Conservation (phyloP, 1,139 yeast genomes). For the Kazachstania sp. region DNA sequence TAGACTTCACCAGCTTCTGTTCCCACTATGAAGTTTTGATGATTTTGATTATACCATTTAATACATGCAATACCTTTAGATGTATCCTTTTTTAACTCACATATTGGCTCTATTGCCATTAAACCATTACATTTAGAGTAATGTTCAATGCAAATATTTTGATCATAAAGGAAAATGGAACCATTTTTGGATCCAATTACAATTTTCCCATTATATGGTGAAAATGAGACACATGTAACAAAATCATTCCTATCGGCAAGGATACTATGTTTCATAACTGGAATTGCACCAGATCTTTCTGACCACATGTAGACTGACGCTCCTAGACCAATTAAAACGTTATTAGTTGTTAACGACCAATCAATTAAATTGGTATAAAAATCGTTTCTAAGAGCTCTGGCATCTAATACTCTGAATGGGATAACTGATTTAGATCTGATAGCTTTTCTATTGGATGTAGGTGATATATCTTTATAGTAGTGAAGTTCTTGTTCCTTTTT, state of each 20-base stretch:
- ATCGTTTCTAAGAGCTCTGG: constrained; percentile 70
- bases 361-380: constrained; percentile 71
- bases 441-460: constrained; percentile 9
- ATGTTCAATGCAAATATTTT: constrained; percentile 16
- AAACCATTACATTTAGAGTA: constrained; percentile 1
- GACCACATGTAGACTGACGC: constrained; percentile 60
- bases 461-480: background rate
- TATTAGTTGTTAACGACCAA: constrained; percentile 52
- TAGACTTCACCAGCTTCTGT: constrained; percentile 59
- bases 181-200: constrained; percentile 56
- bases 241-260: constrained; percentile 31
- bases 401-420: constrained; percentile 53
- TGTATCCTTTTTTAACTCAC: constrained; percentile 26
- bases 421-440: constrained; percentile 28
- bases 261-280: constrained; percentile 30
- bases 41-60: constrained; percentile 45
- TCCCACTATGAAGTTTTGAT: constrained; percentile 46
- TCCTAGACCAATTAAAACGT: constrained; percentile 64
- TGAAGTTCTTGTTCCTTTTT: background rate
- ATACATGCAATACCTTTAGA: constrained; percentile 48
- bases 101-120: constrained; percentile 9
- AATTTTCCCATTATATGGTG: constrained; percentile 39
- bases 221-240: constrained; percentile 54
- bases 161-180: constrained; percentile 37
- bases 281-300: constrained; percentile 40